These are phyloP conservation scores for Cladosporium sp. DNA, from an alignment of 2,329 filamentous ascomycete species.

Conservation along the genomic window DNA sequence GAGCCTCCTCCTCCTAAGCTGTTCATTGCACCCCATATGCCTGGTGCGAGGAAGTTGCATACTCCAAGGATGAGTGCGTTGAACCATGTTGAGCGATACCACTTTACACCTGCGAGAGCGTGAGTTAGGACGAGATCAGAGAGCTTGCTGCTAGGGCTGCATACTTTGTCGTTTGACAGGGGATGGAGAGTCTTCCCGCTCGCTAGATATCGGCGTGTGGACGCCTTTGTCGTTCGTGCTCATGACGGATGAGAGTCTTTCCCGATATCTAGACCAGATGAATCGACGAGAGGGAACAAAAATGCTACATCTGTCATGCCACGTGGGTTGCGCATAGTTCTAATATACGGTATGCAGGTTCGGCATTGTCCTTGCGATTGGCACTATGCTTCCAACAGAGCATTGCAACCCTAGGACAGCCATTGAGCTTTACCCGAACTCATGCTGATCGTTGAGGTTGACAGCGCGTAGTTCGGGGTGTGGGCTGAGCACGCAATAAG, in stretches of 20 bases:
- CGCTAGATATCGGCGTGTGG: neutral
- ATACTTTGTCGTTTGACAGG: neutral
- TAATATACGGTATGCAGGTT: neutral
- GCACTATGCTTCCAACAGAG: neutral
- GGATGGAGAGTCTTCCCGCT: neutral
- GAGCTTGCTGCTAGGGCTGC: neutral
- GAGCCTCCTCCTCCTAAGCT: slow-evolving; percentile 66
- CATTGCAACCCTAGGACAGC: neutral
- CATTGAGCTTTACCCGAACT: neutral
- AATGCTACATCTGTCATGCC: neutral
- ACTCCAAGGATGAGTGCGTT: slow-evolving; percentile 68
- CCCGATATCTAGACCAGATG: neutral
- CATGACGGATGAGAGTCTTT: neutral
- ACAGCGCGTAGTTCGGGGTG: neutral
- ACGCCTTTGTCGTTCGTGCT: neutral
- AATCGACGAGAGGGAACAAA: neutral
- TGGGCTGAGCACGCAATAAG: slow-evolving; percentile 4
- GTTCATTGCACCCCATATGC: slow-evolving; percentile 69
- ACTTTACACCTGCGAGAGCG: slow-evolving; percentile 12
- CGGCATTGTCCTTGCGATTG: neutral
- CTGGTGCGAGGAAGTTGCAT: slow-evolving; percentile 66
- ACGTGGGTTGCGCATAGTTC: neutral
- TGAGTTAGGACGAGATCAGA: neutral
- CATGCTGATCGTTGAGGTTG: neutral
- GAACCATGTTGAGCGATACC: slow-evolving; percentile 68